These are phyloP conservation scores for Porpolomopsis calyptriformis DNA, from an alignment of 768 basidiomycete species.

Conservation along the genomic window DNA sequence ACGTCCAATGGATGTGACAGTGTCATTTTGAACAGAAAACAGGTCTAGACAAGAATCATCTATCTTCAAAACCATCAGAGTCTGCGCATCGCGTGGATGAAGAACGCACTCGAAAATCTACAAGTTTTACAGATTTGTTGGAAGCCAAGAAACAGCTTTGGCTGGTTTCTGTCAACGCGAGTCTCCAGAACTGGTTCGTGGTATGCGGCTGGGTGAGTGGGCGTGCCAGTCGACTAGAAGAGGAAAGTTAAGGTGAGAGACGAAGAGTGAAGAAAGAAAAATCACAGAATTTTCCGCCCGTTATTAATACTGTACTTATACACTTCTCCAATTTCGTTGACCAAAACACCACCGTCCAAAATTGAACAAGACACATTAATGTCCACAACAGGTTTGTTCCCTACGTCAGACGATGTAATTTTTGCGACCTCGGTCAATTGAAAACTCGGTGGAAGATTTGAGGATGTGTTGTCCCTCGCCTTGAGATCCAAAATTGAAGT, in stretches of 20 bases:
- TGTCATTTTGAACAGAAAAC: constrained; percentile 23
- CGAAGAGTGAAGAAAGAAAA: constrained; percentile 2
- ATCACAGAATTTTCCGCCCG: constrained; percentile 33
- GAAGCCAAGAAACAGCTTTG: constrained; percentile 40
- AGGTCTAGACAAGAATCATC: constrained; percentile 19
- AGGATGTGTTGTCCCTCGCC: constrained; percentile 7
- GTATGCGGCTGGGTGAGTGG: constrained; percentile 2
- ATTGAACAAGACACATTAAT: constrained; percentile 28
- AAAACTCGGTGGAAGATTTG: constrained; percentile 1
- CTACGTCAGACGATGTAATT: constrained; percentile 31
- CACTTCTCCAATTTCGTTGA: constrained; percentile 43
- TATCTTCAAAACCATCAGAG: constrained; percentile 19
- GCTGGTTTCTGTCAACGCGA: constrained; percentile 27
- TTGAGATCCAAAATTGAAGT: constrained; percentile 31
- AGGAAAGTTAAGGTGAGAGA: background rate
- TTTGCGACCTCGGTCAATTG: constrained; percentile 24
- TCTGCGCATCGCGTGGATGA: background rate
- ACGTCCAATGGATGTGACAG: constrained; percentile 47
- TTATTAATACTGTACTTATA: constrained; percentile 34
- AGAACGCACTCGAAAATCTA: constrained; percentile 49
- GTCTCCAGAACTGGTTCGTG: constrained; percentile 38
- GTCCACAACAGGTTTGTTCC: constrained; percentile 35
- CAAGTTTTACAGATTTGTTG: constrained; percentile 26
- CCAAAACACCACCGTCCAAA: constrained; percentile 25
- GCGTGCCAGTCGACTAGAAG: constrained; percentile 15